These are phyloP conservation scores for Zychaea mexicana DNA, from an alignment of 371 early-diverging fungal genomes.

Conservation along the genomic window DNA sequence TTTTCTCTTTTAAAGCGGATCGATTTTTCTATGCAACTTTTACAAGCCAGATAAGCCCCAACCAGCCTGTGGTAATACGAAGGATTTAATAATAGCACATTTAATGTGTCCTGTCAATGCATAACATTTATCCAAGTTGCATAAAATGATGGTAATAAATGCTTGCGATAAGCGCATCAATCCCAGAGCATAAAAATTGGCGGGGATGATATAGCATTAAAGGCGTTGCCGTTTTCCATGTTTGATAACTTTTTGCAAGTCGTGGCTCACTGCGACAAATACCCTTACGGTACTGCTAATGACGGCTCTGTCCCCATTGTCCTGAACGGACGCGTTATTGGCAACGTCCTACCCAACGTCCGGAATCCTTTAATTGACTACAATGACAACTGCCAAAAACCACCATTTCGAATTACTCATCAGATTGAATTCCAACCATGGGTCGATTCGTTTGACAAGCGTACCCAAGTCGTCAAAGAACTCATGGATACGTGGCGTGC, in stretches of 20 bases:
- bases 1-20: no score
- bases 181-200: no score
- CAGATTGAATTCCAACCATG: conserved; percentile 25
- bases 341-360: conserved; percentile 37
- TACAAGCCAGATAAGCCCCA: no score
- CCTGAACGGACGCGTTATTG: conserved; percentile 34
- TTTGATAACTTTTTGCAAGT: conserved; percentile 31
- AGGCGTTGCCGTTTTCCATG: no score
- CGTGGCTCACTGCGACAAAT: conserved; percentile 45
- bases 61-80: no score
- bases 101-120: no score
- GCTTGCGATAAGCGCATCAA: not conserved
- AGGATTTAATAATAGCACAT: no score
- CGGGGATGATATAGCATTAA: no score
- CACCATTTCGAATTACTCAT: conserved; percentile 34
- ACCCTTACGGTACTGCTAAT: conserved; percentile 31
- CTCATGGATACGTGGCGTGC: conserved; percentile 48
- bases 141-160: no score
- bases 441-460: conserved; percentile 34
- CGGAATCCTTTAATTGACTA: conserved; percentile 29
- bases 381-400: conserved; percentile 11
- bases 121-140: no score
- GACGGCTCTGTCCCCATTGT: conserved; percentile 23
- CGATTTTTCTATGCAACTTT: no score
- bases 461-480: conserved; percentile 36